These are phyloP conservation scores for Sporobolomyces phaffii DNA, from an alignment of 768 basidiomycete genomes.

Conservation along the genomic window DNA sequence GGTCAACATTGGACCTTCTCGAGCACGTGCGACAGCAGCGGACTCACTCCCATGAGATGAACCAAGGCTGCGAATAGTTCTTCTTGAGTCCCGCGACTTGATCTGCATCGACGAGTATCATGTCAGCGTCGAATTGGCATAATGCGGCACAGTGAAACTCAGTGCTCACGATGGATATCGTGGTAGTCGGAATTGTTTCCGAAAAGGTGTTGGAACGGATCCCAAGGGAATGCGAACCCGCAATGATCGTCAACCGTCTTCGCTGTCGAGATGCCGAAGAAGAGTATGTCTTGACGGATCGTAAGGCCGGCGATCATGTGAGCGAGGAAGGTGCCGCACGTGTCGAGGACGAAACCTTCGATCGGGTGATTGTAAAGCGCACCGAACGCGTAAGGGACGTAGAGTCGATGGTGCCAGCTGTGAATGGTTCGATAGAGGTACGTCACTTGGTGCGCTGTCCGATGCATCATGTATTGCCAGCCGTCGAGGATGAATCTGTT, in stretches of 20 bases:
- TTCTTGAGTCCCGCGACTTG: slow-evolving; percentile 75
- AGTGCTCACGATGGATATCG: slow-evolving; percentile 69
- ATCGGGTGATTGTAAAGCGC: slow-evolving; percentile 95
- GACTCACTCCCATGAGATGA: slow-evolving; percentile 76
- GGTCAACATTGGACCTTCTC: neutral
- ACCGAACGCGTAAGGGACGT: slow-evolving; percentile 94
- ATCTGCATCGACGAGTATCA: slow-evolving; percentile 10
- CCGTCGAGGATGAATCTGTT: slow-evolving; percentile 86
- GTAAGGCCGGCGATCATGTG: slow-evolving; percentile 64
- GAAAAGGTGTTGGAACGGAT: slow-evolving; percentile 79
- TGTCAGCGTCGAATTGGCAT: neutral
- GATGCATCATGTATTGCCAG: slow-evolving; percentile 97
- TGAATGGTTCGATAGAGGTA: slow-evolving; percentile 88
- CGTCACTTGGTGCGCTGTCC: slow-evolving; percentile 68
- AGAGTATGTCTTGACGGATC: slow-evolving; percentile 71
- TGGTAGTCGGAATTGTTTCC: slow-evolving; percentile 93
- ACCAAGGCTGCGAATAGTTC: slow-evolving; percentile 94
- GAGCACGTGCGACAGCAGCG: neutral
- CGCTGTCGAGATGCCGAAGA: slow-evolving; percentile 74
- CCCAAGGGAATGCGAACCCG: slow-evolving; percentile 62
- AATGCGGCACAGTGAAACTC: neutral
- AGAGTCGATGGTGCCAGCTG: slow-evolving; percentile 88
- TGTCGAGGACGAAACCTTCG: slow-evolving; percentile 87
- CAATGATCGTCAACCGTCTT: slow-evolving; percentile 53
- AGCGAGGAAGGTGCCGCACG: slow-evolving; percentile 69